Conservation (phyloP, 1,284 basidiomycete species). For the Agroathelia rolfsii region DNA sequence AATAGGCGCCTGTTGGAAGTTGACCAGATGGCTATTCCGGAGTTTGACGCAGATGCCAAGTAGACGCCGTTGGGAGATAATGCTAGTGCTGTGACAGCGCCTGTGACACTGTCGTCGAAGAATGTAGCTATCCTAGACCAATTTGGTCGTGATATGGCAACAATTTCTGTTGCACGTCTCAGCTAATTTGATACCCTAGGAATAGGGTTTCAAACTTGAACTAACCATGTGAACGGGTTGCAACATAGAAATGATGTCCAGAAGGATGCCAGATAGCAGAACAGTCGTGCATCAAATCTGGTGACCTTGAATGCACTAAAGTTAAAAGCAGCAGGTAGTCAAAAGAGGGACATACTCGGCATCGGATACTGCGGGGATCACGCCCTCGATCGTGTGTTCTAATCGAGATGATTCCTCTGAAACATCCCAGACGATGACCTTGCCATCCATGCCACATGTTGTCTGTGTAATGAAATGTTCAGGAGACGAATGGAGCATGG, state of each 20-base stretch:
- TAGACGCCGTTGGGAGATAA: conserved; percentile 91
- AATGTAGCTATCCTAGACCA: conserved; percentile 67
- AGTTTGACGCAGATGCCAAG: conserved; percentile 67
- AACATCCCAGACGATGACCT: conserved; percentile 81
- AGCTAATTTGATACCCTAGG: no score
- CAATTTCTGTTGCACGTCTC: conserved; percentile 74
- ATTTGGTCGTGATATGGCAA: conserved; percentile 56
- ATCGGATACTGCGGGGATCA: conserved; percentile 67
- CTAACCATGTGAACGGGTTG: conserved; percentile 77
- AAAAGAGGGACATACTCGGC: conserved; percentile 52
- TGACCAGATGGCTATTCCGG: conserved; percentile 58
- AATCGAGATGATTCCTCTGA: conserved; percentile 54
- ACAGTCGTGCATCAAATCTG: conserved; percentile 61
- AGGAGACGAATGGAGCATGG: conserved; percentile 6
- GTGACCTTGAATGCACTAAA: conserved; percentile 28
- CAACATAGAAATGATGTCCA: conserved; percentile 79
- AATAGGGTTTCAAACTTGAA: no score
- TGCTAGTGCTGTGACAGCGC: conserved; percentile 69
- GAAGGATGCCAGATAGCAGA: conserved; percentile 90
- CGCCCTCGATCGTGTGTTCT: conserved; percentile 68
- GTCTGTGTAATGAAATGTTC: conserved; percentile 38
- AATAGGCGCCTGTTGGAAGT: conserved; percentile 53
- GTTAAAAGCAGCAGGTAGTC: conserved; percentile 8
- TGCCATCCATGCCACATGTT: conserved; percentile 78
- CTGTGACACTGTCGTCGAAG: conserved; percentile 45